A percentile compares a stretch with the other conserved stretches of the same genome.
Evolutionary conservation across 257 asterid genomes (phyloP).

Genomic region (Euphrasia confusa): DNA sequence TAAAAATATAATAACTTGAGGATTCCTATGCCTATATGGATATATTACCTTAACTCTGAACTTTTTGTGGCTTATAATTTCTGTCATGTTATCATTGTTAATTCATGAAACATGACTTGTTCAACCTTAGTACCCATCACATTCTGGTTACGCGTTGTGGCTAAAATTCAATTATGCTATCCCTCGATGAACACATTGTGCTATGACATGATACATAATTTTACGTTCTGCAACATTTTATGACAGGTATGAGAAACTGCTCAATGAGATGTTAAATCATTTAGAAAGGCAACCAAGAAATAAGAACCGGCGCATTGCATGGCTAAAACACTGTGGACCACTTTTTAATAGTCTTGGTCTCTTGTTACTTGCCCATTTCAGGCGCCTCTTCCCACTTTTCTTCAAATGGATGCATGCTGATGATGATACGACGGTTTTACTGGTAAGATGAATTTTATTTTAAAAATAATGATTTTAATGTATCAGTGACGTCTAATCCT

Average conservation of each 20-base stretch:
- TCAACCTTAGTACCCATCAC: neutral
- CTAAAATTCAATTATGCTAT: neutral
- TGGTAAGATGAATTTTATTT: conserved; percentile 47
- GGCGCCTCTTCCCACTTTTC: conserved; percentile 84
- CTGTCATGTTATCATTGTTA: neutral
- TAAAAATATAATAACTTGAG: conserved; percentile 8
- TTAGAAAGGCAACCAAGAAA: conserved; percentile 91
- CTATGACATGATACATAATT: neutral
- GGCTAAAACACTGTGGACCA: conserved; percentile 75
- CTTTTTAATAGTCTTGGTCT: conserved; percentile 68
- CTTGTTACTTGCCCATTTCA: conserved; percentile 67
- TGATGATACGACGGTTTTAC: conserved; percentile 75
- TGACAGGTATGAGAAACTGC: conserved; percentile 75
- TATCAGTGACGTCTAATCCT: neutral
- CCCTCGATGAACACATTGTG: conserved; percentile 6
- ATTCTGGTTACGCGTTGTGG: neutral
- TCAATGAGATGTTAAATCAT: conserved; percentile 81
- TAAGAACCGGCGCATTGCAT: conserved; percentile 68
- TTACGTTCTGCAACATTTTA: conserved; percentile 14
- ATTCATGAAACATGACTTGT: neutral
- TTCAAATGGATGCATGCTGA: conserved; percentile 89
- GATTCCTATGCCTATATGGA: neutral
- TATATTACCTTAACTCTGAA: neutral
- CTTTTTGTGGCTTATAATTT: neutral
- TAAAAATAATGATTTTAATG: neutral